A percentile compares a stretch with the other conserved stretches of the same genome.
Conservation (phyloP, 495 filamentous ascomycete genomes). For the Halenospora varia region DNA sequence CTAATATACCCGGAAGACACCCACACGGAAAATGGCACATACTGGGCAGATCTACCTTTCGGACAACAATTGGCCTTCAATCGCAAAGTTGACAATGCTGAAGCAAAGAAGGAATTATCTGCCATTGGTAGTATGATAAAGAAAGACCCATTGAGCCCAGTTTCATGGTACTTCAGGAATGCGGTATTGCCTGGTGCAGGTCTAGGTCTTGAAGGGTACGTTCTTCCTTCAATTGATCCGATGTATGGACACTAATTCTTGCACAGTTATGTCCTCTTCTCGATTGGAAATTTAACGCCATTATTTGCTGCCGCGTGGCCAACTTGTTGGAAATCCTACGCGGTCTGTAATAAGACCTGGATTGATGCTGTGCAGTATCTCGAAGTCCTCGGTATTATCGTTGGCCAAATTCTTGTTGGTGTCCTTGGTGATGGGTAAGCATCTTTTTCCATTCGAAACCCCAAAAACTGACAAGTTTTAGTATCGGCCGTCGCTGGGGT, state of each 20-base stretch:
- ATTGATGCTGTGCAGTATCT: conserved; percentile 75
- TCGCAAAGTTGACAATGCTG: conserved; percentile 58
- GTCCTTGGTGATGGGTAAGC: conserved; percentile 37
- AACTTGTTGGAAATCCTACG: conserved; percentile 61
- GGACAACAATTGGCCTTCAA: conserved; percentile 67
- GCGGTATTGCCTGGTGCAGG: conserved; percentile 87
- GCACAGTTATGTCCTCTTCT: conserved; percentile 76
- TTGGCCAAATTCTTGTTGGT: conserved; percentile 76
- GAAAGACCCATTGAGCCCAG: conserved; percentile 70
- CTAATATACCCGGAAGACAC: conserved; percentile 65
- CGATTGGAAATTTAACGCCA: conserved; percentile 81
- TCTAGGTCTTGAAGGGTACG: conserved; percentile 75
- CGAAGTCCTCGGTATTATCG: conserved; percentile 84
- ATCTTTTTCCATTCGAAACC: neutral
- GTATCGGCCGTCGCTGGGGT: conserved; percentile 85
- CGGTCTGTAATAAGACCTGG: conserved; percentile 70
- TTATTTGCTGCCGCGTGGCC: conserved; percentile 68
- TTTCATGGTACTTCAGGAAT: conserved; percentile 81
- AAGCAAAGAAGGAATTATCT: conserved; percentile 59
- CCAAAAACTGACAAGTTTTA: conserved; percentile 20
- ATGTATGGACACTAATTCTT: neutral
- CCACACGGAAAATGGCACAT: conserved; percentile 72
- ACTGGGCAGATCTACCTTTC: conserved; percentile 83
- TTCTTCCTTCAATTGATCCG: neutral
- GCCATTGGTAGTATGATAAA: conserved; percentile 74